Base-by-base conservation (phyloP, 768 basidiomycete species). In the Epithele typhae region DNA sequence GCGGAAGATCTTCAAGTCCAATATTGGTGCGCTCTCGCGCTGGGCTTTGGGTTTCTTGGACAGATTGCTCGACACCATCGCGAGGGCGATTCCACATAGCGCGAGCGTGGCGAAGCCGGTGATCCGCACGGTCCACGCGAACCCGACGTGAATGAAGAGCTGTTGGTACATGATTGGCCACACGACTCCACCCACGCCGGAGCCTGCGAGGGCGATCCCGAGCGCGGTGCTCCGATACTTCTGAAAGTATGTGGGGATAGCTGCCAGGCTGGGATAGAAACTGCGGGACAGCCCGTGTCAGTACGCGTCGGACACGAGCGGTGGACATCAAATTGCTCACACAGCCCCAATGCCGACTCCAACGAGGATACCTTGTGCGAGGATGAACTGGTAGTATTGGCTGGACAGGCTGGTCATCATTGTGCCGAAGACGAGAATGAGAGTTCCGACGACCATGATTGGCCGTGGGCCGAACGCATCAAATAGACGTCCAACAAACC, bases 141-240 rank as follows among this genome's bases (percentile, higher is more conserved):
- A 86, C 1, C 81, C 83, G 32, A 82, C 62, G 23, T 52, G 50
- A 33, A 64, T 55, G 56, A 85, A 83, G 22, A 85, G 75, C 25
- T 64, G 65, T 53, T 77, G 77, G 22, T 86, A 69, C 66, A 82
- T 67, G 39, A 87, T 75, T 0, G 84, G 81, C 53, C 78, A 86
- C 17, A 83, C 64, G 11, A 85, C 79, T 10, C 84, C 84, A 35
- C 87, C 87, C 17, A 54, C 43, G 45, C 82, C 77, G 19, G 82
- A 81, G 17, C 88, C 88, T 25, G 85, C 77, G 1, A 77, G 71
- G 11, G 79, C 81, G 46, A 90, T 65, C 4, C 88, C 88, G 33
- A 84, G 67, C 0, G 87, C 85, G 2, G 86, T 81, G 3, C 80
- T 83, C 10, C 85, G 75, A 50, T 81, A 79, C 49, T 73, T 74